Base-by-base conservation (phyloP, 2,329 filamentous ascomycete genomes). In the Pyrenophora teres region DNA sequence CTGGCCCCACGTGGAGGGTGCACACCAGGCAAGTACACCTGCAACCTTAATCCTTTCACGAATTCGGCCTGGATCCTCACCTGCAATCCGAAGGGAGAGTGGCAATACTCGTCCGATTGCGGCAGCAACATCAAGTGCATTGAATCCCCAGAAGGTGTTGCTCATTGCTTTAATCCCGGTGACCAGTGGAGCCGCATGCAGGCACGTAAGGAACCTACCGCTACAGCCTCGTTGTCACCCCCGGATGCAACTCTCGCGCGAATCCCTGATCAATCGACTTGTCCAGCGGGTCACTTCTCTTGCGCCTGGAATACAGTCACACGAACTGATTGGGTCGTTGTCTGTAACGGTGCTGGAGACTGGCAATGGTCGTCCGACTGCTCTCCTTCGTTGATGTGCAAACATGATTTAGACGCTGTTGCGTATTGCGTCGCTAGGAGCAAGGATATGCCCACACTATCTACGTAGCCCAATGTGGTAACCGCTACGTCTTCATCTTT, bases 281-380 rank as follows among this genome's bases (percentile, higher is more conserved):
- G 48, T 21, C 7, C 16, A 25, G 41, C 48, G 15, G 48, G 48
- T 6, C 6, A 36, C 7, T 51, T 37, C n/a, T 33, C 10, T 8
- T 51, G 48, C 30, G 19, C 32, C 2, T 32, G 25, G 21, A 30
- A 3, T 1, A 19, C 31, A n/a, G 18, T 3, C 18, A 46, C 35
- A 3, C 12, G 10, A 16, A 39, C 43, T 16, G 37, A 38, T 15
- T 46, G 42, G 41, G 21, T 37, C 27, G n/a, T 52, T 9, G 21
- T 30, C 16, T 52, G 49, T 38, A 38, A 46, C n/a, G 21, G 30
- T 27, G 13, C 10, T 15, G 48, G 48, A 23, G 5, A 23, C 15
- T 52, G 50, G 50, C 33, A 39, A 16, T 25, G 15, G 33, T 42
- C 38, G 4, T n/a, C 50, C 7, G 32, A 52, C 30, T 47, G 50